These are phyloP conservation scores for Pythium apleroticum DNA, from an alignment of 352 stramenopile species.

Conservation along the genomic window DNA sequence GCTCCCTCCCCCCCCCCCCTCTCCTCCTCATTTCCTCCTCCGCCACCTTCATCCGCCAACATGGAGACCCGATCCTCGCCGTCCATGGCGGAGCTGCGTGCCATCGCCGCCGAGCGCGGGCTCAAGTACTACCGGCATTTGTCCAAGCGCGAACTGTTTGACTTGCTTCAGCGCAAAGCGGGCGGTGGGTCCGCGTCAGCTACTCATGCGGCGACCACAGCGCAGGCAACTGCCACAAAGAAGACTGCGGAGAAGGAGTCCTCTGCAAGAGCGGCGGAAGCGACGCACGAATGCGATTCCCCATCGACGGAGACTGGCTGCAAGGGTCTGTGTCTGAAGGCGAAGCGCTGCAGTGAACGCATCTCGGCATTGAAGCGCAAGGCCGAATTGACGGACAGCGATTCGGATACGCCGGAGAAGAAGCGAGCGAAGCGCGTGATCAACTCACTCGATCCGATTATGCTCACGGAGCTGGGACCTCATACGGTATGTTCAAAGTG, in stretches of 20 bases:
- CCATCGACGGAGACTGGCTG: background rate
- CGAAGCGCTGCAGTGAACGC: conserved; percentile 56
- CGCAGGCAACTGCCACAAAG: background rate
- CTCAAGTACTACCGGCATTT: conserved; percentile 86
- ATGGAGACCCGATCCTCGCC: conserved; percentile 86
- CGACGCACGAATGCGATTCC: background rate
- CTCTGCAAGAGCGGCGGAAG: conserved; percentile 7
- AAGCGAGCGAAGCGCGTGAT: conserved; percentile 66
- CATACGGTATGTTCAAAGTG: conserved; percentile 52
- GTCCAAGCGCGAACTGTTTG: conserved; percentile 79
- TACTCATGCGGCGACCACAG: background rate
- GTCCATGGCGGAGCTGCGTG: conserved; percentile 76
- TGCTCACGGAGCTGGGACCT: conserved; percentile 73
- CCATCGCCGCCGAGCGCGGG: conserved; percentile 63
- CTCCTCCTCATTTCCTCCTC: background rate
- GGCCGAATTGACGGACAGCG: conserved; percentile 26
- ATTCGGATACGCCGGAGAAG: conserved; percentile 18
- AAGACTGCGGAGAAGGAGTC: conserved; percentile 24
- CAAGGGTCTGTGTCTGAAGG: conserved; percentile 16
- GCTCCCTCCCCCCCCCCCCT: conserved; percentile 6
- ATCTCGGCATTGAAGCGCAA: conserved; percentile 65
- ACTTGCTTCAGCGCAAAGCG: conserved; percentile 74
- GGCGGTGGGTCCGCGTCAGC: conserved; percentile 39
- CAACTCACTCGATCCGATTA: conserved; percentile 88
- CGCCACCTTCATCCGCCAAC: background rate